phyloP scores from a whole-genome alignment of 306 rosid species.

The Sindora glabra region DNA sequence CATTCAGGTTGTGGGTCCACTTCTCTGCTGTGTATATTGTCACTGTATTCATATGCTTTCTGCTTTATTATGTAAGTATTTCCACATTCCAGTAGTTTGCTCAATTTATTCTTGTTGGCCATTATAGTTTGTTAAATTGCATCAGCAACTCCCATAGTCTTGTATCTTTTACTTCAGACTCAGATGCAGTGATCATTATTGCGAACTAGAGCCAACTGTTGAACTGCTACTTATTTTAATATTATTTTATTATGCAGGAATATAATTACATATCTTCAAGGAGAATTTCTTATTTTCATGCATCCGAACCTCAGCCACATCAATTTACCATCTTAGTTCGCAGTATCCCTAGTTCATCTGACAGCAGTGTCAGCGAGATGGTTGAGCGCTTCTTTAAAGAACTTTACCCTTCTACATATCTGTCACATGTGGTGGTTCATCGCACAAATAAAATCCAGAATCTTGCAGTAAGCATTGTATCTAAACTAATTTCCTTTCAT shows the following conservation, averaged over 20 bases:
- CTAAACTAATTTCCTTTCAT: constrained; percentile 10
- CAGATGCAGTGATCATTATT: too few relatives aligned
- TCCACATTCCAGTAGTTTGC: too few relatives aligned
- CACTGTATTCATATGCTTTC: constrained; percentile 63
- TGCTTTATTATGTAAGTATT: constrained; percentile 69
- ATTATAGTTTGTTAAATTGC: not conserved
- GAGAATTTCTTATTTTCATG: constrained; percentile 65
- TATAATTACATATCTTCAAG: constrained; percentile 57
- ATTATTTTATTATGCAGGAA: constrained; percentile 50
- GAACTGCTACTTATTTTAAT: constrained; percentile 19
- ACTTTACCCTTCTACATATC: constrained; percentile 66
- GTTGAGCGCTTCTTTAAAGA: constrained; percentile 66
- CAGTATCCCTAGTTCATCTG: constrained; percentile 50
- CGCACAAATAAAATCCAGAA: constrained; percentile 47
- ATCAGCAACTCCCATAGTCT: not conserved
- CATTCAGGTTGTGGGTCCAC: constrained; percentile 87
- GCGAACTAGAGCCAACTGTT: too few relatives aligned
- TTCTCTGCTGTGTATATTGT: constrained; percentile 77
- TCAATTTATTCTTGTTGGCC: not conserved
- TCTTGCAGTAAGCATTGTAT: constrained; percentile 53
- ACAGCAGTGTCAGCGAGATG: constrained; percentile 47
- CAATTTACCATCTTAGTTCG: constrained; percentile 80
- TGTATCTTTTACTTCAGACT: constrained; percentile 6
- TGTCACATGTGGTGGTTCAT: constrained; percentile 65
- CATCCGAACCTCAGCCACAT: constrained; percentile 85